Evolutionary conservation across 371 early-diverging fungal genomes (phyloP), one percentile per base, ranked within the genome.

Genomic region (Mortierella sp.): DNA sequence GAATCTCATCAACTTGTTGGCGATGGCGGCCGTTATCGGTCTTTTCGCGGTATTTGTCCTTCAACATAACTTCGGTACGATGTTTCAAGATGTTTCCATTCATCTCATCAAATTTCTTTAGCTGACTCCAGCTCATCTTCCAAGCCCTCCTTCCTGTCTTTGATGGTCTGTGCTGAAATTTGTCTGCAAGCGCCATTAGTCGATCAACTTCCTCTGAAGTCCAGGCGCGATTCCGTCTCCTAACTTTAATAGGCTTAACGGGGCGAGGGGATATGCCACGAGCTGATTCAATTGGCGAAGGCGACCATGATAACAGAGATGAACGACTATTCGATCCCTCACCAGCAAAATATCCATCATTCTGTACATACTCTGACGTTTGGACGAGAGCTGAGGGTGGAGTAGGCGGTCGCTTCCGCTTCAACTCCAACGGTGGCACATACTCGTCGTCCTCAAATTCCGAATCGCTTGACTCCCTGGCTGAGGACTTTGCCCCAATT

Each of bases 31-130:
- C 77, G 4, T 69, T 43, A 22, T 77, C 77, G 11, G 69, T 77
- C 63, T 57, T 19, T 19, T 77, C 67, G 4, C 79, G 69, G 41
- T 73, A 74, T 52, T 78, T 78, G 67, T 78, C 79, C 67, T 78
- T 78, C 24, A 78, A 36, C 70, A 66, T 69, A 21, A 78, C 74
- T 16, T 78, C 70, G 4, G 38, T 61, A 9, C 79, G 74, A 38
- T 69, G 48, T 36, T 41, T 8, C 7, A 78, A 22, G 1, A 78
- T 40, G 55, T 73, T 59, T 2, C 79, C 79, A 28, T 78, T n/a
- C 16, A 1, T 15, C 22, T 52, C 55, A 50, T 78, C 79, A 19
- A 63, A 74, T 21, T 19, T n/a, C 61, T 78, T 73, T 28, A 78
- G 68, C 15, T 60, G 38, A 3, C 74, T 52, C 79, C 79, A 78